Evolutionary conservation across 202 grass and related monocot genomes (phyloP).

Genomic region (Eragrostis tef): DNA sequence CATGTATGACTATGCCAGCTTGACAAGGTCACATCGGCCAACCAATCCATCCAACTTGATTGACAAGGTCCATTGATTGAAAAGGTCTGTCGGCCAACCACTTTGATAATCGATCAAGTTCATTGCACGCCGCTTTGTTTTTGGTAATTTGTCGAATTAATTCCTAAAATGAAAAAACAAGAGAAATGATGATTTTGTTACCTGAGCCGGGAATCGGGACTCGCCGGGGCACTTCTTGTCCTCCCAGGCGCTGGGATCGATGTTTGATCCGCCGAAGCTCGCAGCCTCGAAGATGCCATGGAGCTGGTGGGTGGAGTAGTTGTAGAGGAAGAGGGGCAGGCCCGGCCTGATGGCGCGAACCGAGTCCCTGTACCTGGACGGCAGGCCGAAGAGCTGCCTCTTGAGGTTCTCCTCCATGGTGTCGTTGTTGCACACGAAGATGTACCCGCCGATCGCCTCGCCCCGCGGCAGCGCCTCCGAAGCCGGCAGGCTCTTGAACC

Average conservation of each 20-base stretch:
- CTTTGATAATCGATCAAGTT: background rate
- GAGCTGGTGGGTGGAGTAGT: slow-evolving; percentile 98
- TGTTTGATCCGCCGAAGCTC: slow-evolving; percentile 96
- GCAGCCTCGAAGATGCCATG: slow-evolving; percentile 95
- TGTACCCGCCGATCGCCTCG: slow-evolving; percentile 91
- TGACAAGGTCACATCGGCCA: slow-evolving; percentile 12
- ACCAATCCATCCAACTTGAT: background rate
- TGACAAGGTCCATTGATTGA: slow-evolving; percentile 11
- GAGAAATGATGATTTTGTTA: background rate
- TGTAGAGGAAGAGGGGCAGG: slow-evolving; percentile 97
- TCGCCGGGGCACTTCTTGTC: slow-evolving; percentile 97
- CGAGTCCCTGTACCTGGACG: slow-evolving; percentile 94
- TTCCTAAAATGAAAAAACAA: background rate
- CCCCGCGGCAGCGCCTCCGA: slow-evolving; percentile 78
- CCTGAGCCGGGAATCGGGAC: slow-evolving; percentile 97
- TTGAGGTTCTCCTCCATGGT: slow-evolving; percentile 99
- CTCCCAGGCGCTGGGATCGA: slow-evolving; percentile 94
- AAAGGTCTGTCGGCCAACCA: slow-evolving; percentile 2
- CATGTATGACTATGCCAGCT: background rate
- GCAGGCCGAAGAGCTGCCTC: slow-evolving; percentile 88
- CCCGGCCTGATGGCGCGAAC: slow-evolving; percentile 91
- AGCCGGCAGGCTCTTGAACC: slow-evolving; percentile 96
- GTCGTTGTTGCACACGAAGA: slow-evolving; percentile 99
- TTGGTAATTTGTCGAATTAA: background rate
- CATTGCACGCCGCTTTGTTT: too few species aligned